Evolutionary conservation across 228 moss, liverwort and hornwort genomes (phyloP), one percentile per base, ranked within the genome.

Genomic region (Sphagnum magellanicum): DNA sequence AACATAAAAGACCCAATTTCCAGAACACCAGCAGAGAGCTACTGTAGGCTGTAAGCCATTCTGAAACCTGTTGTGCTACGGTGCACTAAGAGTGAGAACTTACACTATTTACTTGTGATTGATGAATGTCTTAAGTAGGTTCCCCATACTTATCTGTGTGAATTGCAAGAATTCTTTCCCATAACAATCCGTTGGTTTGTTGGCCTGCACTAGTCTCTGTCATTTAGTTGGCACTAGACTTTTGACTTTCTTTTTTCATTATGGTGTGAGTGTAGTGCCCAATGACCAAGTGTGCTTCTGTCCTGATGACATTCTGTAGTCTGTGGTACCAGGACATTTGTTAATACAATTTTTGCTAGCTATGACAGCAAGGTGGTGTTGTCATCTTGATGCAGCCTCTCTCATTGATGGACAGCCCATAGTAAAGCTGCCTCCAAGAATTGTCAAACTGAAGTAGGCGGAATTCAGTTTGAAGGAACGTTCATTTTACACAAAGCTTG

Each of bases 11-110:
- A 98, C 32, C 94, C 88, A 64, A 81, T 92, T 16, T 78, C 73
- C 48, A 87, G 92, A 59, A 89, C 79, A 68, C 98, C 98, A 10
- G 65, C 65, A 32, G 84, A 89, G 15, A 94, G 98, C 9, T 98
- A 94, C 72, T 78, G 75, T 71, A 84, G 79, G 71, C 77, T 98
- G 47, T 90, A 90, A 70, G 81, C 84, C 53, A 88, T 91, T n/a
- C 55, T 87, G 68, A 81, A 83, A 66, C 81, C 81, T 3, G 74
- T 98, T 61, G 89, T 98, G 65, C 77, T 98, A 70, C 83, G 98
- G 79, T 88, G 98, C 65, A 98, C 98, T 0, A 98, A 98, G 83
- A 86, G 98, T 98, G 82, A 70, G 78, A 70, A 46, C 46, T 46
- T 47, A 65, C 8, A 53, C 6, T 53, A 53, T 53, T 53, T 53